Base-by-base conservation (phyloP, 805 yeast genomes). In the Torulaspora quercuum region DNA sequence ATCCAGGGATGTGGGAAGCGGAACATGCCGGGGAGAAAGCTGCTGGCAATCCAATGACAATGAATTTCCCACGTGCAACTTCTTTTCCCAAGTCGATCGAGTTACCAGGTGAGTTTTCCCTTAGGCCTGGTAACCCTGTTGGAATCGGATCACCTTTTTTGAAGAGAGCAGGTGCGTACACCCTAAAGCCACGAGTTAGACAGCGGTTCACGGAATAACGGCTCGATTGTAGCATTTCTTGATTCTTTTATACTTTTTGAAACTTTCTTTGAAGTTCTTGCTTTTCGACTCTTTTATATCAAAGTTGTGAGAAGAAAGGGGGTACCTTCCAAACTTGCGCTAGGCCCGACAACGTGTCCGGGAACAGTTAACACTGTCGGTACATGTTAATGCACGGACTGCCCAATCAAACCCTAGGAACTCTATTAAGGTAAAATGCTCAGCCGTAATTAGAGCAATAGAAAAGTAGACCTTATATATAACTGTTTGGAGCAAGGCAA, bases 21-120 rank as follows among this genome's bases (percentile, higher is more conserved):
- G 82, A 71, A 60, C 89, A 82, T 7, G 88, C 76, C 33, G 89
- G 92, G 16, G 94, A 82, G 68, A 82, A 84, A 6, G 94, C 90
- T 42, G 88, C 92, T 39, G 92, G 90, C 20, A 82, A 83, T 27
- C 82, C 70, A 13, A 80, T 68, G 25, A 81, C 62, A 24, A 82
- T 49, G 27, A 71, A 65, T 51, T 70, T 76, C n/a, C 81, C 81
- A 35, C 47, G 31, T 14, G 57, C 56, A 25, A 68, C 65, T 42
- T 60, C 63, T 25, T 69, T 68, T 17, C 82, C 75, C 33, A 82
- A 64, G 53, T 78, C 70, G 44, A 80, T 69, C 13, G 62, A 57
- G 52, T 78, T 74, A 26, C 83, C 81, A 33, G 90, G 90, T 13
- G 84, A 72, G 27, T 74, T 75, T 45, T 77, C 81, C 34, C 56